A percentile compares a stretch with the other conserved stretches of the same genome.
phyloP scores from a whole-genome alignment of 805 yeast genomes.

The Lipomyces chichibuensis region DNA sequence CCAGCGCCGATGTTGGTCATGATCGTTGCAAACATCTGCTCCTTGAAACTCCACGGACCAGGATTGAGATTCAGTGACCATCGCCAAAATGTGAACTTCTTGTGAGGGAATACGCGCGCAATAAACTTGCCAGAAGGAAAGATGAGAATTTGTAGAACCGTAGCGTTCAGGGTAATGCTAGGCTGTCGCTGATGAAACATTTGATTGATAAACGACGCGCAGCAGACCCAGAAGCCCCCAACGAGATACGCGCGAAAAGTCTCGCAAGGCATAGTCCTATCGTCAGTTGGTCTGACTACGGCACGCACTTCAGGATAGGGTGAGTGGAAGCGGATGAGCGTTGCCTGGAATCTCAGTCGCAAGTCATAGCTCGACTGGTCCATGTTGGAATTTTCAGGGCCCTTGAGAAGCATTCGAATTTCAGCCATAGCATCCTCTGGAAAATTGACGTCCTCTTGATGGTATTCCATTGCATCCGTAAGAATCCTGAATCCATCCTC shows the following conservation, averaged over 20 bases:
- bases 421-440: constrained; percentile 47
- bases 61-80: constrained; percentile 53
- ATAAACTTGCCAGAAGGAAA: constrained; percentile 54
- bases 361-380: constrained; percentile 11
- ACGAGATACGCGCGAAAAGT: constrained; percentile 41
- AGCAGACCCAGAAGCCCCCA: constrained; percentile 12
- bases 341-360: constrained; percentile 17
- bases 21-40: constrained; percentile 62
- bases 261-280: constrained; percentile 48
- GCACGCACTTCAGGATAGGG: constrained; percentile 56
- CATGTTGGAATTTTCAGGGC: constrained; percentile 37
- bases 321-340: constrained; percentile 18
- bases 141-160: constrained; percentile 61
- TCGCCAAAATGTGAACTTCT: constrained; percentile 38
- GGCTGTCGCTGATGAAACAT: constrained; percentile 63
- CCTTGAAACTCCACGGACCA: constrained; percentile 64
- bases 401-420: constrained; percentile 41
- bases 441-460: constrained; percentile 54
- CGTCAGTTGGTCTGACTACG: constrained; percentile 54
- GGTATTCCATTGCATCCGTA: constrained; percentile 48
- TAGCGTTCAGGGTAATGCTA: constrained; percentile 52
- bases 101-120: constrained; percentile 34
- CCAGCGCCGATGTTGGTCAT: constrained; percentile 33
- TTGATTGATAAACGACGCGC: constrained; percentile 40
- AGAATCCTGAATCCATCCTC: constrained; percentile 50